These are phyloP conservation scores for Petrea volubilis DNA, from an alignment of 257 asterid species.

Conservation along the genomic window DNA sequence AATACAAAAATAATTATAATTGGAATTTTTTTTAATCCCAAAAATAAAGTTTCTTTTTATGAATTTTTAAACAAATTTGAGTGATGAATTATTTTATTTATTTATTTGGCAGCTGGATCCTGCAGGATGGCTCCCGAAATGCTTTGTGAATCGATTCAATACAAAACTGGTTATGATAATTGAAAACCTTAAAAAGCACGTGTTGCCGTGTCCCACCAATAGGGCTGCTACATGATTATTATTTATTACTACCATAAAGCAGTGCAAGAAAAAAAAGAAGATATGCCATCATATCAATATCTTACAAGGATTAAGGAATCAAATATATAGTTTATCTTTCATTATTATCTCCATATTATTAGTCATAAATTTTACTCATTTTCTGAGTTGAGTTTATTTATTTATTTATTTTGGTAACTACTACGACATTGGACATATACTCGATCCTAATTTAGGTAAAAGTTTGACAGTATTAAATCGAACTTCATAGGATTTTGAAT, in stretches of 20 bases:
- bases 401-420: background rate
- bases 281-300: background rate
- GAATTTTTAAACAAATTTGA: background rate
- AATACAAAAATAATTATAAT: too few relatives aligned
- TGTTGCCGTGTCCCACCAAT: constrained; percentile 64
- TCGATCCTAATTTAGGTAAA: background rate
- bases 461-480: background rate
- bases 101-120: constrained; percentile 73
- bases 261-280: background rate
- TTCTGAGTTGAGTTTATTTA: background rate
- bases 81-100: background rate
- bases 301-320: background rate
- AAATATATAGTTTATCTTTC: constrained; percentile 1
- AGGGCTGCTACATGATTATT: constrained; percentile 10
- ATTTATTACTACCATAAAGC: constrained; percentile 31
- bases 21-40: too few relatives aligned
- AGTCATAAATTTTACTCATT: constrained; percentile 8
- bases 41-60: background rate
- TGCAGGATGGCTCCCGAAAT: constrained; percentile 93
- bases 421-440: constrained; percentile 11
- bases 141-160: constrained; percentile 83
- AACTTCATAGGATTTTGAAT: background rate
- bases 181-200: constrained; percentile 87
- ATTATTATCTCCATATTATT: constrained; percentile 10
- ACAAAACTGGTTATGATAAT: constrained; percentile 89